Base-by-base conservation (phyloP, 176 grass and related monocot genomes). In the Oryza longistaminata region DNA sequence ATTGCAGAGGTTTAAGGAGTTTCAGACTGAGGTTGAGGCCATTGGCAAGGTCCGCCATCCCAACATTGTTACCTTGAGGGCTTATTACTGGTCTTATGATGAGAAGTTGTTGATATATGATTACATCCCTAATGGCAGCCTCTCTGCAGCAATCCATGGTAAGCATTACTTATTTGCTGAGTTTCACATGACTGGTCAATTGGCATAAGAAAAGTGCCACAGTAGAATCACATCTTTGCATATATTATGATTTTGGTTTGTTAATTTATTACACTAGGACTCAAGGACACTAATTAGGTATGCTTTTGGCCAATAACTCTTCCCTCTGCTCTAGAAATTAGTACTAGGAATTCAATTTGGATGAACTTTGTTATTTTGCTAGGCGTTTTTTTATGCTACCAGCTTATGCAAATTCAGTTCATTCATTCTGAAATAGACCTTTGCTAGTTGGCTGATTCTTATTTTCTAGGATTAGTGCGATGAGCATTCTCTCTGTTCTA, bases 21-120 rank as follows among this genome's bases (percentile, higher is more conserved):
- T 98, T 68, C 91, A 88, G 85, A 70, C 85, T n/a, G 96, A 98
- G 91, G 88, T 94, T 19, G 96, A 96, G 85, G 91, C 96, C 2
- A 96, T 99, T 33, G 91, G 91, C 39, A 99, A 94, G 81, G 96
- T 99, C 40, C 86, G 78, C 27, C 96, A 99, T 90, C 83, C 96
- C n/a, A 96, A 96, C 70, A 89, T 99, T 75, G 90, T 96, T 72
- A 75, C 91, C 61, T 81, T 99, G 65, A 92, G 93, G 83, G 96
- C 96, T 42, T 99, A 99, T 82, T 99, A 96, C 71, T 99, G 96
- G 96, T 99, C 96, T 68, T 87, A 86, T 19, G 93, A 99, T 62
- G 96, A 99, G 90, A 99, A 99, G 81, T 85, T 99, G 66, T 83
- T 99, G 44, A 88, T 99, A 48, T 98, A 98, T 79, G 91, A 98